A percentile compares a stretch with the other conserved stretches of the same genome.
phyloP scores from a whole-genome alignment of 352 stramenopile genomes.

The Peronospora destructor region DNA sequence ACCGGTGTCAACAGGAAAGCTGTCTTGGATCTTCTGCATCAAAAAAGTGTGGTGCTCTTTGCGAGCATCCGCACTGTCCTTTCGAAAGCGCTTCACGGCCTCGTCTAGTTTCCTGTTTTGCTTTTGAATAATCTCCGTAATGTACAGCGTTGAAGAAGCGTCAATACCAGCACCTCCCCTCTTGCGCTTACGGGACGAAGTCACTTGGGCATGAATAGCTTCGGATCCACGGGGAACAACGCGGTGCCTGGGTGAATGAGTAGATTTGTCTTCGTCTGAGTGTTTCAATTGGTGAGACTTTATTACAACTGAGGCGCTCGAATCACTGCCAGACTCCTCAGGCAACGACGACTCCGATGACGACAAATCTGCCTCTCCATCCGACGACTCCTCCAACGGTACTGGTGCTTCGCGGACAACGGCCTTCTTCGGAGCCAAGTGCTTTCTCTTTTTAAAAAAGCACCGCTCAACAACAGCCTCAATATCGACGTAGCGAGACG shows the following conservation, averaged over 20 bases:
- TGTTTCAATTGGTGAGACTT: conserved; percentile 6
- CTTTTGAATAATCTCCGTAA: conserved; percentile 34
- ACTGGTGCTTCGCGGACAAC: conserved; percentile 1
- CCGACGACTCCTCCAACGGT: conserved; percentile 8
- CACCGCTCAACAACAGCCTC: conserved; percentile 29
- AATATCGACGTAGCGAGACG: conserved; percentile 36
- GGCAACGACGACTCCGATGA: conserved; percentile 16
- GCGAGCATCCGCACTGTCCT: conserved; percentile 27
- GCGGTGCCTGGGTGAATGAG: conserved; percentile 1
- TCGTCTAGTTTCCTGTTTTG: conserved; percentile 31
- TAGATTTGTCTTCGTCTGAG: not conserved
- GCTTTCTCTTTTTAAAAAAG: conserved; percentile 14
- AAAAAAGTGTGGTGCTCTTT: conserved; percentile 35
- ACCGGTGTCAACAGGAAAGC: conserved; percentile 26
- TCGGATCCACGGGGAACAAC: conserved; percentile 10
- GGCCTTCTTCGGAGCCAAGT: conserved; percentile 2
- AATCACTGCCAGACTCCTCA: conserved; percentile 18
- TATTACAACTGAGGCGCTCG: conserved; percentile 4
- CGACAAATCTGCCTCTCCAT: conserved; percentile 18
- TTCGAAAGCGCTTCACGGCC: conserved; percentile 36
- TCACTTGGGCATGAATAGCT: not conserved
- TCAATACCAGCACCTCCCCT: conserved; percentile 4
- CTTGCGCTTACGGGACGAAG: conserved; percentile 16
- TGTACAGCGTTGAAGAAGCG: conserved; percentile 22
- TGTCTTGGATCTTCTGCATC: conserved; percentile 31